A percentile compares a stretch with the other conserved stretches of the same genome.
Conservation (phyloP, 1,139 yeast genomes). For the Scheffersomyces segobiensis region DNA sequence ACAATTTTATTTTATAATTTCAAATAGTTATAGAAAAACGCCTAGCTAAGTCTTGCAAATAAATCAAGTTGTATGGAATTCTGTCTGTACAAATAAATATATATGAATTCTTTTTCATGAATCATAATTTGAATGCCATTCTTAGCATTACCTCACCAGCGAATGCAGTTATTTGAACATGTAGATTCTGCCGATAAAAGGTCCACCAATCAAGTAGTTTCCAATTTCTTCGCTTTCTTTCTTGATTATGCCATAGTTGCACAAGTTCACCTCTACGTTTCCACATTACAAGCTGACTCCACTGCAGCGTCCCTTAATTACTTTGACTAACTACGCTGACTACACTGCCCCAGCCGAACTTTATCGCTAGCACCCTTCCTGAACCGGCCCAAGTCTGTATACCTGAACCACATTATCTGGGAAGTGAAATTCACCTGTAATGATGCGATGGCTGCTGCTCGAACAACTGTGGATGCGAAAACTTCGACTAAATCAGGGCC, state of each 20-base stretch:
- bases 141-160: no score
- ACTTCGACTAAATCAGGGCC: background rate
- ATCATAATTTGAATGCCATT: no score
- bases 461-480: background rate
- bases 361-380: background rate
- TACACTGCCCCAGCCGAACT: background rate
- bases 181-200: no score
- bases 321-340: background rate
- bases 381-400: background rate
- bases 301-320: background rate
- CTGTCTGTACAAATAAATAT: background rate
- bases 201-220: background rate
- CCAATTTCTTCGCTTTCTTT: background rate
- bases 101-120: no score
- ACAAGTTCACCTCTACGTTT: no score
- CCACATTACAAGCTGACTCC: background rate
- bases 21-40: no score
- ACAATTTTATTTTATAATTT: no score
- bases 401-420: background rate
- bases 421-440: background rate
- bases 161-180: no score
- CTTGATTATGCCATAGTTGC: no score
- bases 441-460: background rate
- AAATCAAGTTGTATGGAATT: background rate
- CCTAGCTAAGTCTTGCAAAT: background rate